These are phyloP conservation scores for Diaporthe vaccinii DNA, from an alignment of 2,329 filamentous ascomycete genomes.

Conservation along the genomic window DNA sequence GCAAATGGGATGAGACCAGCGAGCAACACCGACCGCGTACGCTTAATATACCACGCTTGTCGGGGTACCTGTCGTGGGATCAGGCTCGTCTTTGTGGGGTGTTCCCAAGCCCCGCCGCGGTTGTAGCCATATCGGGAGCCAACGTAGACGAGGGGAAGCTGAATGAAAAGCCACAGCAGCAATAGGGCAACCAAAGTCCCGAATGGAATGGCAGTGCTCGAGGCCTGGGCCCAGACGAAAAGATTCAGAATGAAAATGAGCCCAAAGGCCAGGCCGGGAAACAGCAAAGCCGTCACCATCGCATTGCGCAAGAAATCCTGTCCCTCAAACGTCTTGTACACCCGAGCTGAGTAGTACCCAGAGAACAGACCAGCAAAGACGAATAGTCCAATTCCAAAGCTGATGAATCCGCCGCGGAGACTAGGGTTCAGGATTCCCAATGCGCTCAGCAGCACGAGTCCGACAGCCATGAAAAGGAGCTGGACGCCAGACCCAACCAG, in stretches of 20 bases:
- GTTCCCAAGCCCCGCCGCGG: conserved; percentile 77
- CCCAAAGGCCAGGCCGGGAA: conserved; percentile 83
- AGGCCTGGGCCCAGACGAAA: conserved; percentile 92
- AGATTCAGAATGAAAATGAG: conserved; percentile 85
- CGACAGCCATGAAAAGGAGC: conserved; percentile 83
- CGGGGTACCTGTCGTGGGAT: conserved; percentile 81
- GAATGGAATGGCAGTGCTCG: conserved; percentile 88
- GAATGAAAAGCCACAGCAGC: conserved; percentile 85
- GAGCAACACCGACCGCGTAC: conserved; percentile 74
- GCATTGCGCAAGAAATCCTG: conserved; percentile 82
- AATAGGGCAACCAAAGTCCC: conserved; percentile 80
- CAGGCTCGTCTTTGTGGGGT: conserved; percentile 82
- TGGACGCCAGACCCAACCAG: conserved; percentile 89
- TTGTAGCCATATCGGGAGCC: conserved; percentile 84
- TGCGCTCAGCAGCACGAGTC: conserved; percentile 79
- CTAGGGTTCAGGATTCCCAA: conserved; percentile 86
- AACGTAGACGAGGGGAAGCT: conserved; percentile 85
- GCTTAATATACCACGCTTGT: conserved; percentile 81
- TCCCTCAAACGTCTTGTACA: conserved; percentile 88
- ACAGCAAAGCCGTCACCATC: conserved; percentile 80
- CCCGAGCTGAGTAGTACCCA: conserved; percentile 86
- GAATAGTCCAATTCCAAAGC: conserved; percentile 85
- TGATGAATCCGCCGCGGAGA: conserved; percentile 91
- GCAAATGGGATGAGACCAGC: conserved; percentile 87
- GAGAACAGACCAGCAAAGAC: conserved; percentile 87